phyloP scores from a whole-genome alignment of 345 rosid species.

The Arabidopsis suecica region DNA sequence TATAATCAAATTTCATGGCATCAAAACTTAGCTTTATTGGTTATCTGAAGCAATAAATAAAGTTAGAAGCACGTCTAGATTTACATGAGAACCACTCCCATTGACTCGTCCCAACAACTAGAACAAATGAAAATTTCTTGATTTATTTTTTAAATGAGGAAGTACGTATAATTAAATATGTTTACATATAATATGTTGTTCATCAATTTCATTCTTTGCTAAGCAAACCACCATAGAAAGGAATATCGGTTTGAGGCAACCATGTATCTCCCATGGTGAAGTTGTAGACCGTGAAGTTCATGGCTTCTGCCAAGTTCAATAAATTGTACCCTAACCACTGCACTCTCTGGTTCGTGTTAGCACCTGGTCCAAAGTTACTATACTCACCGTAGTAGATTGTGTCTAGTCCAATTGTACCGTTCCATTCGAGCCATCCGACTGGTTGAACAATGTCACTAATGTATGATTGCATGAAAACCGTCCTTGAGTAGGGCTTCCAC shows the following conservation, averaged over 20 bases:
- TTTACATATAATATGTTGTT: background rate
- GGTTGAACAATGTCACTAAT: slow-evolving; percentile 58
- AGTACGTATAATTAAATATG: background rate
- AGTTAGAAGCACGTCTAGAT: background rate
- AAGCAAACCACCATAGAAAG: slow-evolving; percentile 56
- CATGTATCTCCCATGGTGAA: slow-evolving; percentile 72
- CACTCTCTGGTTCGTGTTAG: slow-evolving; percentile 58
- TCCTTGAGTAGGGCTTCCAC: slow-evolving; percentile 66
- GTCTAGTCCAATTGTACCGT: slow-evolving; percentile 59
- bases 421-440: slow-evolving; percentile 73
- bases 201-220: background rate
- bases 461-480: slow-evolving; percentile 68
- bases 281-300: slow-evolving; percentile 65
- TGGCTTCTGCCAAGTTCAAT: slow-evolving; percentile 61
- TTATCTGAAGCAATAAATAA: background rate
- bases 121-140: too few relatives aligned
- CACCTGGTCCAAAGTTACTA: slow-evolving; percentile 63
- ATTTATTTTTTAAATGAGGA: too few relatives aligned
- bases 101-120: background rate
- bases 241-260: slow-evolving; percentile 63
- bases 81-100: background rate
- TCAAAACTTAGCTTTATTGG: background rate
- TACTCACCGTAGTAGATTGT: slow-evolving; percentile 70
- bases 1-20: background rate
- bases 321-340: slow-evolving; percentile 65